Base-by-base conservation (phyloP, 1,139 yeast genomes). In the Blastobotrys capitulatus region DNA sequence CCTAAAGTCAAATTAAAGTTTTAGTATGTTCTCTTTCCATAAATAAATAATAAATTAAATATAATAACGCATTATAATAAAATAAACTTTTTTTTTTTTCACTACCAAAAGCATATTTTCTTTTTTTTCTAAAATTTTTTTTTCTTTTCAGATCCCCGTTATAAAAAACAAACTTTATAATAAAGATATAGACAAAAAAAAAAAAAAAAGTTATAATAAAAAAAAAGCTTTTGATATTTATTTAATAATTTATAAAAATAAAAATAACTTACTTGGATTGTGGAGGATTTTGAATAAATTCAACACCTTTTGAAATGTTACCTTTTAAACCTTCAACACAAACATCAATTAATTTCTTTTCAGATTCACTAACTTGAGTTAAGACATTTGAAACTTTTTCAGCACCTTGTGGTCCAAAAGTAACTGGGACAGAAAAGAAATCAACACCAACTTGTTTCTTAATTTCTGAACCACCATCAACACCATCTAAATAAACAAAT, bases 361-460 rank as follows among this genome's bases (percentile, higher is more conserved):
- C 74, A 52, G 61, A 60, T 38, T 60, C 66, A 42, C 61, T 53
- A 51, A 62, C 57, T 50, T 57, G 55, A 48, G 60, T 49, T 42
- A 70, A 54, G 16, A 76, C 74, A 58, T 67, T 64, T 67, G 78
- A 80, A 56, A 80, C 72, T 69, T 81, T 82, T 63, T 78, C 79
- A 58, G 88, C 86, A 75, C 97, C 97, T 51, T 82, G 73, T 68
- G 85, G 81, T 38, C 96, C 92, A 67, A 90, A 79, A 60, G 81
- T 79, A 54, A 89, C 88, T 57, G 90, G 92, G 57, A 90, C 84
- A 34, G 97, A 89, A 74, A 90, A 90, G 79, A 81, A 90, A 59
- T 84, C 95, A 61, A 88, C 84, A 63, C 87, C 89, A 38, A 66
- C 65, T 45, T 56, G 54, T 56, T 60, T 53, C 61, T 65, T 61